Evolutionary conservation across 2,329 filamentous ascomycete genomes (phyloP), one percentile per base, ranked within the genome.

Genomic region (Fusarium cyanostomum): DNA sequence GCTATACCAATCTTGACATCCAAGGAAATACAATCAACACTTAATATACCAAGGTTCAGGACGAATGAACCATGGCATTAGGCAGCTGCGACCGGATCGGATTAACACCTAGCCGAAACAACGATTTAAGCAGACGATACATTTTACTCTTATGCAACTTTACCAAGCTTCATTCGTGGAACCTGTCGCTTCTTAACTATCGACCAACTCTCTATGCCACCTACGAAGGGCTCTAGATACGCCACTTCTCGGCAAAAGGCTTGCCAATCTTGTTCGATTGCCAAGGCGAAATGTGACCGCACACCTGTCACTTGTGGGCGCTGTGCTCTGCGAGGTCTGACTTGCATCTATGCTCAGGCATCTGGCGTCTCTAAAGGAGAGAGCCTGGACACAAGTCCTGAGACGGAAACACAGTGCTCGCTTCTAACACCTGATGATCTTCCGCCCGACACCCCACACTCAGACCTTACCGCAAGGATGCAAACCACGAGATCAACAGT

Each of bases 261-360:
- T 33, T 81, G 79, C 51, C 71, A 72, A 11, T 59, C 68, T 8
- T 80, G 79, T 37, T 75, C 73, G 2, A 33, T 52, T 12, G 73
- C 78, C 44, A 80, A 80, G 58, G 73, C 72, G 24, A 80, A 73
- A 70, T 80, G 79, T 59, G 75, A 80, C 64, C 76, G 76, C 42
- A 71, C 67, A 41, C 31, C 59, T 9, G 68, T 55, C 8, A 30
- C 65, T 8, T 80, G 79, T 43, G 62, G 68, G 1, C 71, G 77
- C 16, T 80, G 78, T 37, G 51, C 59, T 11, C 56, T 53, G 15
- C 70, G 74, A 37, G 57, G 67, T 9, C 52, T 77, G 11, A 28
- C 58, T 41, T 79, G 76, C 53, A 60, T 33, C 3, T 78, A 78
- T 59, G 64, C 67, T 11, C 48, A 51, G 15, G 21, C 26, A 8